These are phyloP conservation scores for Serendipita sp. DNA, from an alignment of 768 basidiomycete genomes.

Conservation along the genomic window DNA sequence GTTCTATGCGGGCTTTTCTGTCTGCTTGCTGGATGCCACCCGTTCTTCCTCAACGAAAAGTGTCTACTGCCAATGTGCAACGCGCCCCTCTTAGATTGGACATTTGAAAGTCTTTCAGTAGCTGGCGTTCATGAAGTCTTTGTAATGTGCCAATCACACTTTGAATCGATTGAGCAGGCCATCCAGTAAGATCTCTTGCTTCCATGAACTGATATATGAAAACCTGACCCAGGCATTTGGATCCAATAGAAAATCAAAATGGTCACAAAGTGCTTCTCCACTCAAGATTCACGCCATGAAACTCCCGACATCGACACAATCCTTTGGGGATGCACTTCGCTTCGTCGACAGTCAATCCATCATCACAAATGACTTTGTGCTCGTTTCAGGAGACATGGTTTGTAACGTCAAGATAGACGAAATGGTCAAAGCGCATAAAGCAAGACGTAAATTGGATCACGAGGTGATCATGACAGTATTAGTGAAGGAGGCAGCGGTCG, in stretches of 20 bases:
- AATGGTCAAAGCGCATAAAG: conserved; percentile 77
- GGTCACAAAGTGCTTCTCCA: conserved; percentile 63
- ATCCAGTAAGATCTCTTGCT: conserved; percentile 44
- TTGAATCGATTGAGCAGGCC: conserved; percentile 67
- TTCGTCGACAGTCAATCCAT: conserved; percentile 86
- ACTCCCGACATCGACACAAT: conserved; percentile 72
- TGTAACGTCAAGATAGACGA: conserved; percentile 86
- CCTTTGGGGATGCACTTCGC: conserved; percentile 82
- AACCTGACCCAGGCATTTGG: neutral
- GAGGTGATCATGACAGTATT: conserved; percentile 96
- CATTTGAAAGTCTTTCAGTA: conserved; percentile 85
- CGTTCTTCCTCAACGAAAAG: conserved; percentile 23
- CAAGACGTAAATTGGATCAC: conserved; percentile 69
- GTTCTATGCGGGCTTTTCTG: no score
- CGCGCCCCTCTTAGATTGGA: conserved; percentile 87
- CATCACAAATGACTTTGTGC: conserved; percentile 78
- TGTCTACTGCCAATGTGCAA: conserved; percentile 91
- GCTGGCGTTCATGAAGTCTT: conserved; percentile 94
- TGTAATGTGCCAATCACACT: conserved; percentile 83
- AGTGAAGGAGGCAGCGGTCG: conserved; percentile 55
- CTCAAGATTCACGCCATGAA: conserved; percentile 75
- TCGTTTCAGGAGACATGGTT: conserved; percentile 82
- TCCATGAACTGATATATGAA: conserved; percentile 7
- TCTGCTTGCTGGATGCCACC: neutral
- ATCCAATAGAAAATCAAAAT: conserved; percentile 52